Evolutionary conservation across 495 filamentous ascomycete species (phyloP), one percentile per base, ranked within the genome.

Genomic region (Lasiosphaeria ovina): DNA sequence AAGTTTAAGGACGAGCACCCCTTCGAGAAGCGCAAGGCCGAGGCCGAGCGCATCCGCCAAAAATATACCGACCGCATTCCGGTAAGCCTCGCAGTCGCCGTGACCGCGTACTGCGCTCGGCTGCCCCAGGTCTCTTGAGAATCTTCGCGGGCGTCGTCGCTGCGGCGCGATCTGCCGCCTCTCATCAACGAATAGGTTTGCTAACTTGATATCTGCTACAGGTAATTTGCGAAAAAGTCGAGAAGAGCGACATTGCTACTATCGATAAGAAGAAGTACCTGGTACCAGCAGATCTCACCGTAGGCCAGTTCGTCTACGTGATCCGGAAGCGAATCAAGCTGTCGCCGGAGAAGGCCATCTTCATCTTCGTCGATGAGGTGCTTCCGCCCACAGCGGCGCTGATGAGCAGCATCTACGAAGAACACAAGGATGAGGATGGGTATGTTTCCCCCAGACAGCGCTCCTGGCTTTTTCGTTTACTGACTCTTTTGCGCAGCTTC

Each of bases 181-280:
- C 12, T 16, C 31, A 16, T n/a, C 42, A 45, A 36, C 33, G n/a
- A 24, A 35, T 54, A 45, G 33, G 35, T 17, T 16, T 42, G 53
- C 33, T 48, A 53, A 24, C 62, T n/a, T 38, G 40, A 17, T 31
- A 17, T 42, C 16, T 47, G 10, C 40, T 24, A 54, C 69, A 97
- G 93, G 93, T 97, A 53, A 99, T 99, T 77, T 99, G 94, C 82
- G 94, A 98, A 76, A 99, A 99, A 77, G 94, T 97, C 66, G 94
- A 99, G 79, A 98, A 97, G 78, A 92, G 88, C 49, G 94, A 99
- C 73, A 99, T 99, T 69, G 94, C 94, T 45, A 99, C 95, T 60
- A 99, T 99, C 84, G 94, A 99, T 82, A 99, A 99, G 87, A 99
- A 99, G 87, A 99, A 99, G 81, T 99, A 99, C 72, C 86, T 99